Conservation (phyloP, 441 rosid species). For the Adansonia rubrostipa region DNA sequence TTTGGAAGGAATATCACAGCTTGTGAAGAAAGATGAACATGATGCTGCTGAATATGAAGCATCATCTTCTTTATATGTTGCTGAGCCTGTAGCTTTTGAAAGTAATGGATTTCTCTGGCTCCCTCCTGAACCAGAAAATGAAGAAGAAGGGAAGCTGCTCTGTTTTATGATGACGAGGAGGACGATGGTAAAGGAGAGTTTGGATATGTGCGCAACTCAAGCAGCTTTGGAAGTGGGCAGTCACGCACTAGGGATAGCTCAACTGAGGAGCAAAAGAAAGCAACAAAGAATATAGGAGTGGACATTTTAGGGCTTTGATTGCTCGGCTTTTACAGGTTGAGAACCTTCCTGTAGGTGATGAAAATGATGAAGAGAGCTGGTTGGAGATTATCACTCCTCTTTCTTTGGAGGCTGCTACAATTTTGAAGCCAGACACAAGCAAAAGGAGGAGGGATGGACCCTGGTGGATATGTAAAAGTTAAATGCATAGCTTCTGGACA, state of each 20-base stretch:
- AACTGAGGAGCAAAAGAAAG: slow-evolving; percentile 80
- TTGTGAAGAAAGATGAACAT: slow-evolving; percentile 56
- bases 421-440: slow-evolving; percentile 94
- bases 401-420: slow-evolving; percentile 97
- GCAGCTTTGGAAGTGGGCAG: slow-evolving; percentile 88
- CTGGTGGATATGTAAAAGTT: slow-evolving; percentile 97
- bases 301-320: slow-evolving; percentile 95
- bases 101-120: slow-evolving; percentile 88
- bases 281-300: slow-evolving; percentile 89
- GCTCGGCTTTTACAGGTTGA: slow-evolving; percentile 91
- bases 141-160: slow-evolving; percentile 79
- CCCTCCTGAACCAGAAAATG: slow-evolving; percentile 98
- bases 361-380: slow-evolving; percentile 76
- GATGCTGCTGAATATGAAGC: slow-evolving; percentile 65
- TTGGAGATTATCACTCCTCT: slow-evolving; percentile 89
- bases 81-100: slow-evolving; percentile 91
- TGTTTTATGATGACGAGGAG: slow-evolving; percentile 70
- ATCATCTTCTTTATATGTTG: slow-evolving; percentile 60
- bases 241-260: slow-evolving; percentile 65
- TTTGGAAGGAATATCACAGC: slow-evolving; percentile 54
- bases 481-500: slow-evolving; percentile 95
- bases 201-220: slow-evolving; percentile 69
- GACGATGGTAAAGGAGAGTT: slow-evolving; percentile 79
- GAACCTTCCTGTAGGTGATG: slow-evolving; percentile 69
- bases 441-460: slow-evolving; percentile 97